Base-by-base conservation (phyloP, 2,329 filamentous ascomycete species). In the Fusarium sublunatum region DNA sequence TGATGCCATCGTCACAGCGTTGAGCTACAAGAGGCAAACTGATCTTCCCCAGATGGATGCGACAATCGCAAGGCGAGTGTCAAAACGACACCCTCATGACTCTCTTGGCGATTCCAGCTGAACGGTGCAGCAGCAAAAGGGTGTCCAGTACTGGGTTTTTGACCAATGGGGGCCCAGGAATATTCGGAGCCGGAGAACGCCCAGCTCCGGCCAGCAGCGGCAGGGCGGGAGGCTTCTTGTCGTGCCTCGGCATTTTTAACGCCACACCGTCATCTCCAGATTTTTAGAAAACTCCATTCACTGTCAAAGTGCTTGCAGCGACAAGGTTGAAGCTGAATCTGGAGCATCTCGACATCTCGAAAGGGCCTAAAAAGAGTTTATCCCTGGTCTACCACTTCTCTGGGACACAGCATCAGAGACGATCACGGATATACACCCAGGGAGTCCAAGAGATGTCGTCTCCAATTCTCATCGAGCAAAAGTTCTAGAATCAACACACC, bases 111-210 rank as follows among this genome's bases (percentile, higher is more conserved):
- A 32, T 46, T 25, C 19, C 55, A 54, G 57, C 56, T 55, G 56
- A 61, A 29, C 15, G 24, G 28, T 50, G 31, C 24, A 58, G 50
- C 51, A 61, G 25, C 52, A 38, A 50, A 24, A 36, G 38, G 12
- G 22, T 8, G 35, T 12, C 31, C 42, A 36, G 45, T 22, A 3
- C 25, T 4, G 19, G 39, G 50, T 43, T 48, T 61, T 40, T 15
- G 10, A 12, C 55, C 35, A 64, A 61, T 61, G 2, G 10, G 4
- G 44, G 4, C 6, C 15, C 7, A 11, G 5, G 5, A 31, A 15
- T 7, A 19, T 40, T 65, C 57, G 61, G 61, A 65, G 44, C 61
- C 61, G 61, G 63, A 42, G 1, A 10, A 13, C 42, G 42, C 15
- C 60, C 54, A 59, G 44, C 6, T 51, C 50, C 57, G 58, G 29